Conservation (phyloP, 2,329 filamentous ascomycete species). For the Trichophyton rubrum region DNA sequence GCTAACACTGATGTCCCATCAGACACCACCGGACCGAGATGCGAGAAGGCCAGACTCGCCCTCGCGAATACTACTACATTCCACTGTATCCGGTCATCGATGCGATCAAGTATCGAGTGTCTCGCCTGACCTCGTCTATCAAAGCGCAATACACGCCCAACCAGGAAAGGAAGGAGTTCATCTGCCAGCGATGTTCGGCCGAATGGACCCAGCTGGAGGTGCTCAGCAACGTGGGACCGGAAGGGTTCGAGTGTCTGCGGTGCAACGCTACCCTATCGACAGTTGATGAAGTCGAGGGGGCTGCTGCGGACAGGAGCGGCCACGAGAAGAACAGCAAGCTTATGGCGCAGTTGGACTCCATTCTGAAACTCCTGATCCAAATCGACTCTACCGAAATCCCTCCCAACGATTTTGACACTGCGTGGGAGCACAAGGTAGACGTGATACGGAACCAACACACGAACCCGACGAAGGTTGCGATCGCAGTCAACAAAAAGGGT, state of each 20-base stretch:
- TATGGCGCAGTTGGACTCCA: constrained; percentile 36
- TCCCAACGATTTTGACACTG: constrained; percentile 37
- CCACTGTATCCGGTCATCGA: constrained; percentile 91
- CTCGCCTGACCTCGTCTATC: constrained; percentile 75
- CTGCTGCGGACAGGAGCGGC: constrained; percentile 33
- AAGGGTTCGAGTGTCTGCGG: constrained; percentile 71
- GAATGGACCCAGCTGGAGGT: constrained; percentile 89
- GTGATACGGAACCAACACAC: constrained; percentile 33
- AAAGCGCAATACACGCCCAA: constrained; percentile 70
- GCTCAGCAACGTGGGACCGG: constrained; percentile 54
- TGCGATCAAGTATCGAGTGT: constrained; percentile 88
- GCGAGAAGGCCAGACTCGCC: constrained; percentile 67
- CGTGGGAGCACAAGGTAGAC: constrained; percentile 38
- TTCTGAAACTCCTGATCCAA: constrained; percentile 37
- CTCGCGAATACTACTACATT: constrained; percentile 92
- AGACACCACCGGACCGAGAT: constrained; percentile 64
- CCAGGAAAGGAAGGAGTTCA: constrained; percentile 82
- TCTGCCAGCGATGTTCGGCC: constrained; percentile 65
- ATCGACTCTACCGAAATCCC: constrained; percentile 38
- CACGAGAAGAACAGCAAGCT: constrained; percentile 40
- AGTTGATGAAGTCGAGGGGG: constrained; percentile 34
- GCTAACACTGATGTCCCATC: constrained; percentile 13
- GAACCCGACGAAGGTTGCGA: constrained; percentile 29
- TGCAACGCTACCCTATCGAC: constrained; percentile 46
- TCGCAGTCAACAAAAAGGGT: constrained; percentile 29